Percentiles rank a stretch among this genome's conserved stretches.
Evolutionary conservation across 1,284 basidiomycete genomes (phyloP).

Genomic region (Termitomyces sp.): DNA sequence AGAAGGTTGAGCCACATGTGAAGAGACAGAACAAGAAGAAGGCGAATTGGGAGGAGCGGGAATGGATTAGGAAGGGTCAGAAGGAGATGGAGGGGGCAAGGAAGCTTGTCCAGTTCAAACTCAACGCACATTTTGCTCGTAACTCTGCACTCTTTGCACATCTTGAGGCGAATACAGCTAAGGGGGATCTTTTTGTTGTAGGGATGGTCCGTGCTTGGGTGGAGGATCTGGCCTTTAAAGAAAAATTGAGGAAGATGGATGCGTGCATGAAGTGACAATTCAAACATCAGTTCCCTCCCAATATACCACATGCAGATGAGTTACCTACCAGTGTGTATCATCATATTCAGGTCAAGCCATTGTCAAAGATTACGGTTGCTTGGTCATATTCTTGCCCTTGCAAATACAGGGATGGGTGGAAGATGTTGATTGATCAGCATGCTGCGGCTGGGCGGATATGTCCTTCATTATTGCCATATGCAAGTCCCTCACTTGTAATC

Average conservation of each 20-base stretch:
- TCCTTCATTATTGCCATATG: slow-evolving; percentile 22
- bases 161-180: background rate
- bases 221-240: background rate
- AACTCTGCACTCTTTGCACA: too few relatives aligned
- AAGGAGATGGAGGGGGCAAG: background rate
- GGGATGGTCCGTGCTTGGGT: background rate
- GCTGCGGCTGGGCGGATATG: slow-evolving; percentile 27
- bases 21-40: too few relatives aligned
- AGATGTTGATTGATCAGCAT: slow-evolving; percentile 26
- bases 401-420: slow-evolving; percentile 27
- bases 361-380: background rate
- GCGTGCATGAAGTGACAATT: background rate
- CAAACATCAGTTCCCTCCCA: background rate
- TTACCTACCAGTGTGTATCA: background rate
- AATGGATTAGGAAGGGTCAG: background rate
- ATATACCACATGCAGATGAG: background rate
- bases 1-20: background rate
- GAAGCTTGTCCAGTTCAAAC: background rate
- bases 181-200: background rate
- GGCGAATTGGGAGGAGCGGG: background rate
- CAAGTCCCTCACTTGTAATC: slow-evolving; percentile 26
- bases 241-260: background rate
- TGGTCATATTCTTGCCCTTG: slow-evolving; percentile 18
- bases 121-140: too few relatives aligned
- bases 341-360: background rate